These are phyloP conservation scores for Thraustochytrium striatum DNA, from an alignment of 352 stramenopile genomes.

Conservation along the genomic window DNA sequence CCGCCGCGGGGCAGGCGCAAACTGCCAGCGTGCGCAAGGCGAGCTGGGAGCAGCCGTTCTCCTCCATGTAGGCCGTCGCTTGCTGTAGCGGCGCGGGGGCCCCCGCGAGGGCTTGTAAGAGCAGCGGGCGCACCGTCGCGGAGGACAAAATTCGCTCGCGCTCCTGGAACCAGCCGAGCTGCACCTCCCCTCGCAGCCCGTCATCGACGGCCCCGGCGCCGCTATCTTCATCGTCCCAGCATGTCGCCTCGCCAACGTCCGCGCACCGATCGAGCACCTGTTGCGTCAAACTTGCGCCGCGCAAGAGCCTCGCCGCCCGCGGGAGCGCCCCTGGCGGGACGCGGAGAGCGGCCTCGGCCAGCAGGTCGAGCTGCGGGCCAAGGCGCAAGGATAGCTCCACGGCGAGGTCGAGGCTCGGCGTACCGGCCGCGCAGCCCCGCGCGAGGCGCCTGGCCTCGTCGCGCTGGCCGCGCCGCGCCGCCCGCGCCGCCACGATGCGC, in stretches of 20 bases:
- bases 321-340: not conserved
- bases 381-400: slow-evolving; percentile 15
- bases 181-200: no score
- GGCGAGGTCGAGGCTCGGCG: not conserved
- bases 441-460: not conserved
- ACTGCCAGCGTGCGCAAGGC: not conserved
- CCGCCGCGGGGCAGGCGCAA: not conserved
- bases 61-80: not conserved
- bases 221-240: not conserved
- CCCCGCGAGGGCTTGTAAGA: not conserved
- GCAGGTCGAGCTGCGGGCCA: not conserved
- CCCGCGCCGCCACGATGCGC: not conserved
- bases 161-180: slow-evolving; percentile 5
- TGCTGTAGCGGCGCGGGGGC: not conserved
- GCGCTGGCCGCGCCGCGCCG: not conserved
- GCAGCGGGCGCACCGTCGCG: not conserved
- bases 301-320: not conserved
- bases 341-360: not conserved
- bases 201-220: not conserved
- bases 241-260: no score
- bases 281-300: not conserved
- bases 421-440: not conserved
- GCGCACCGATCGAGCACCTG: not conserved
- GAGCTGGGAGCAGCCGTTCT: slow-evolving; percentile 8
- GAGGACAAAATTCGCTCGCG: not conserved